Base-by-base conservation (phyloP, 2,329 filamentous ascomycete species). In the Fusarium sp. region DNA sequence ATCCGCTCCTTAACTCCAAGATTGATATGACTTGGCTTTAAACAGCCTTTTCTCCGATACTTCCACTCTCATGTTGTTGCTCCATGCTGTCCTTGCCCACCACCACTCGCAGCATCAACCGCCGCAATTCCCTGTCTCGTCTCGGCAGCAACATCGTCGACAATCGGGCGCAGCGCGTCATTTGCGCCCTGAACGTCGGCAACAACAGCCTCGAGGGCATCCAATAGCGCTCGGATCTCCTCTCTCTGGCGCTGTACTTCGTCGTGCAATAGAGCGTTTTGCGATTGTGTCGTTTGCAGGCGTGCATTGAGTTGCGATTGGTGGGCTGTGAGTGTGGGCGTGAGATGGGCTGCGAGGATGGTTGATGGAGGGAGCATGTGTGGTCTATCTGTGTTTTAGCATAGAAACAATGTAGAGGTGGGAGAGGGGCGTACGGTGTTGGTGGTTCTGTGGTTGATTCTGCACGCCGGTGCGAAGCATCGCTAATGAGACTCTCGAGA, bases 271-370 rank as follows among this genome's bases (percentile, higher is more conserved):
- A 78, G 80, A 16, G 85, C 84, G 75, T 91, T 91, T 72, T 86
- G 83, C 18, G 84, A 81, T 75, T 90, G 87, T 45, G 82, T 83
- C 24, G 86, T 88, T 74, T 87, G 85, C 34, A 91, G 80, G 48
- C 81, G 82, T 11, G 86, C 87, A 74, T 87, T 88, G 65, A 91
- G 84, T 71, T 85, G 84, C 4, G 83, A 84, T 58, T 85, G 85
- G 75, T 89, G 86, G 18, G 83, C 78, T 5, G 81, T 80, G 7
- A 89, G 82, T 54, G 86, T 82, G 1, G 87, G 86, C 8, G 81
- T 77, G 25, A 90, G 80, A 76, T 90, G 88, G 3, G 88, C 88
- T 18, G 81, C 78, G 24, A 90, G 80, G 41, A 91, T 80, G 6
- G 81, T 78, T 6, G 81, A 75, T 1, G 88, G 83, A 2, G 88